A percentile compares a stretch with the other conserved stretches of the same genome.
phyloP scores from a whole-genome alignment of 495 filamentous ascomycete species.

The Clavariopsis aquatica region DNA sequence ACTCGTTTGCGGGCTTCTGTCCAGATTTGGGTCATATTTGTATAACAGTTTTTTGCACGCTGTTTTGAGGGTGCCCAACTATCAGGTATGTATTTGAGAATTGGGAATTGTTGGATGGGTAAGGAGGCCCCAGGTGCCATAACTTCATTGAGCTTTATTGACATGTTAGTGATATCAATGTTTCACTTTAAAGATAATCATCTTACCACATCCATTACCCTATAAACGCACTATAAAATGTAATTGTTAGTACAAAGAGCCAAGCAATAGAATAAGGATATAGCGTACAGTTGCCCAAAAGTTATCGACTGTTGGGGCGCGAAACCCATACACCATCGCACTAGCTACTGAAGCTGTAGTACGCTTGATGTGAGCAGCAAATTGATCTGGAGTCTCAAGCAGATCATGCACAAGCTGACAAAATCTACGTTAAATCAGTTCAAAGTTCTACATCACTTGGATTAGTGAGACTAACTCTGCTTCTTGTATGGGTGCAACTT shows the following conservation, averaged over 20 bases:
- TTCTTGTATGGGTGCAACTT: constrained; percentile 7
- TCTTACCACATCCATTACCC: constrained; percentile 12
- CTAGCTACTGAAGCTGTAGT: constrained; percentile 8
- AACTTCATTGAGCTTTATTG: constrained; percentile 6
- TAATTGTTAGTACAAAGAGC: not conserved
- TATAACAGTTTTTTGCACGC: constrained; percentile 4
- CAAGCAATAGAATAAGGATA: not conserved
- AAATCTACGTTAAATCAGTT: not conserved
- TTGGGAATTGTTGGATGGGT: constrained; percentile 26
- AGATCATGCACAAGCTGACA: constrained; percentile 16
- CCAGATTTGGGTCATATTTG: not conserved
- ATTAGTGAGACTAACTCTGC: constrained; percentile 4
- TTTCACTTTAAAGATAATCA: not conserved
- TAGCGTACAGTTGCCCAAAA: constrained; percentile 18
- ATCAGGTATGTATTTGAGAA: constrained; percentile 23
- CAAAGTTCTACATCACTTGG: not conserved
- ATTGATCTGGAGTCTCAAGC: constrained; percentile 16
- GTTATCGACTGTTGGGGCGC: constrained; percentile 10
- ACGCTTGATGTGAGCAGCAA: constrained; percentile 14
- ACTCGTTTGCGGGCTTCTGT: constrained; percentile 7
- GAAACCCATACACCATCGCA: constrained; percentile 14
- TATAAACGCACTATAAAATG: constrained; percentile 11
- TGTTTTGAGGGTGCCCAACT: constrained; percentile 6
- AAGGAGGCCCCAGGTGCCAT: constrained; percentile 15
- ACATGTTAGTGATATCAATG: not conserved